Percentiles rank a stretch among this genome's conserved stretches.
phyloP scores from a whole-genome alignment of 2,329 filamentous ascomycete genomes.

The Lachnellula arida region DNA sequence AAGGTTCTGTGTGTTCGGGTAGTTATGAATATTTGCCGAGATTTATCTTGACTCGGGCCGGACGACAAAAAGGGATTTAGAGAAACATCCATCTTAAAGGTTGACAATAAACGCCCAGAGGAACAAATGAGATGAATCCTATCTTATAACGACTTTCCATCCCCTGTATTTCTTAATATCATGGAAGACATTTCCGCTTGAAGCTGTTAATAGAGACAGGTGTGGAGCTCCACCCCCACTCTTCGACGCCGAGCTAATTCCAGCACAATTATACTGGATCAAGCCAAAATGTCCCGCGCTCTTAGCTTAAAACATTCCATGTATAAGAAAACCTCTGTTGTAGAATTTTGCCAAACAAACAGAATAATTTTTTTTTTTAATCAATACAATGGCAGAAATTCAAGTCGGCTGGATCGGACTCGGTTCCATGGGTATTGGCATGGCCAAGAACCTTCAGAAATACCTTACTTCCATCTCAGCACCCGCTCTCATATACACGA shows the following conservation, averaged over 20 bases:
- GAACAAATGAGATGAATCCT: no score
- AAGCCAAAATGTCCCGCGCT: not conserved
- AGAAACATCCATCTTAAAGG: no score
- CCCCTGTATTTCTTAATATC: not conserved
- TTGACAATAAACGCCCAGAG: no score
- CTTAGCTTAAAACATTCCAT: not conserved
- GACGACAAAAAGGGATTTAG: no score
- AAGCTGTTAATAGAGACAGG: not conserved
- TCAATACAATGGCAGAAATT: slow-evolving; percentile 2
- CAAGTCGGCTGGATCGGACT: slow-evolving; percentile 30
- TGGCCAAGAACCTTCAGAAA: slow-evolving; percentile 26
- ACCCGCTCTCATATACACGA: slow-evolving; percentile 34
- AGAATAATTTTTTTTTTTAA: not conserved
- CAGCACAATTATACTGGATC: not conserved
- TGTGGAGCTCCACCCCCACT: not conserved
- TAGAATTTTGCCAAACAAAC: not conserved
- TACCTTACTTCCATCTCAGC: slow-evolving; percentile 15
- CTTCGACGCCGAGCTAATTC: not conserved
- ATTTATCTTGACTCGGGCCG: no score
- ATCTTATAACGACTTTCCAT: no score
- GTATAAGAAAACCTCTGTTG: not conserved
- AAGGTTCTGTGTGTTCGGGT: no score
- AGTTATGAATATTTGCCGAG: no score
- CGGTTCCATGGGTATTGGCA: slow-evolving; percentile 27
- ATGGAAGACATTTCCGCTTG: not conserved